phyloP scores from a whole-genome alignment of 2,329 filamentous ascomycete genomes.

The Plectosphaerella plurivora region DNA sequence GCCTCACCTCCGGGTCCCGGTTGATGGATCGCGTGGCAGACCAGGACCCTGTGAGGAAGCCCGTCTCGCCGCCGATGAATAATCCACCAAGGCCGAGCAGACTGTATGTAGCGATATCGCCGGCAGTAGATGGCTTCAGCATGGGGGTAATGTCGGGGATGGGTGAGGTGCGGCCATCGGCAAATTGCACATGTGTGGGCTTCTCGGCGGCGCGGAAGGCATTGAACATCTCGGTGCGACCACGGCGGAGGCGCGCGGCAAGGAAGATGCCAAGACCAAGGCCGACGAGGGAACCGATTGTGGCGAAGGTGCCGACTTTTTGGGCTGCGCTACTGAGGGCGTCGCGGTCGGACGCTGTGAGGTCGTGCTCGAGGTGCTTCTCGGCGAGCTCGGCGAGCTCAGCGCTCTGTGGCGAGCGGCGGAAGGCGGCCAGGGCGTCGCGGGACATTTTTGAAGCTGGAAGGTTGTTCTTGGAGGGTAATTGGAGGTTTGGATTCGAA shows the following conservation, averaged over 20 bases:
- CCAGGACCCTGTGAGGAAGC: constrained; percentile 52
- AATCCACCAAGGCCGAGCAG: constrained; percentile 58
- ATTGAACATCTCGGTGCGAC: constrained; percentile 55
- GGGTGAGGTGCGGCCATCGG: constrained; percentile 47
- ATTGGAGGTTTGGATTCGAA: too few species aligned
- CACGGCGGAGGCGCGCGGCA: constrained; percentile 51
- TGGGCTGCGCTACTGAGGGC: constrained; percentile 49
- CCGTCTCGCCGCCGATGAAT: constrained; percentile 61
- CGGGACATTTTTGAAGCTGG: constrained; percentile 7
- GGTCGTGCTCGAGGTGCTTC: constrained; percentile 53
- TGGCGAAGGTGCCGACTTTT: constrained; percentile 49
- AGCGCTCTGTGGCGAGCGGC: constrained; percentile 28
- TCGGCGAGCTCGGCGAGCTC: constrained; percentile 52
- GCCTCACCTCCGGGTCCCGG: constrained; percentile 45
- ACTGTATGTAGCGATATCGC: constrained; percentile 59
- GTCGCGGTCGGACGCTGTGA: constrained; percentile 51
- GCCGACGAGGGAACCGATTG: constrained; percentile 55
- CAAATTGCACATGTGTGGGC: constrained; percentile 58
- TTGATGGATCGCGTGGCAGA: constrained; percentile 49
- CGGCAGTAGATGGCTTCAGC: constrained; percentile 51
- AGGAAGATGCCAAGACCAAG: constrained; percentile 54
- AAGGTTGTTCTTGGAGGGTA: too few species aligned
- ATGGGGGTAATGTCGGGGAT: constrained; percentile 57
- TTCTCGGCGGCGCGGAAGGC: constrained; percentile 57
- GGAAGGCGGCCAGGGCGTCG: constrained; percentile 25